Conservation (phyloP, 2,329 filamentous ascomycete genomes). For the Colletotrichum kahawae region DNA sequence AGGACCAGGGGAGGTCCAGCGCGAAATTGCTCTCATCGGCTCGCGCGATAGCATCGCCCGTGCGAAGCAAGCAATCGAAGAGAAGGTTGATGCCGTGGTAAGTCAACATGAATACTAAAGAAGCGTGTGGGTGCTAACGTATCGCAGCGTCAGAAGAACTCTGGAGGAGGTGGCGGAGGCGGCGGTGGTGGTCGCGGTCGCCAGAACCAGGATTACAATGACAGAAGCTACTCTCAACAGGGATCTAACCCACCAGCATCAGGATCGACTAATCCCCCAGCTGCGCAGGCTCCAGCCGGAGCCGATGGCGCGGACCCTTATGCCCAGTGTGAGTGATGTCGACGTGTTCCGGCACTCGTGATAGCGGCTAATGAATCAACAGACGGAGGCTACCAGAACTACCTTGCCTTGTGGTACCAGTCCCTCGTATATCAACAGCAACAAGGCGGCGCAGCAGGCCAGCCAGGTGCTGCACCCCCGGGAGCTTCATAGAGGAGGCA, state of each 20-base stretch:
- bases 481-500: slow-evolving; percentile 13
- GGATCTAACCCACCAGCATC: slow-evolving; percentile 38
- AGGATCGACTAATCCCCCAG: slow-evolving; percentile 44
- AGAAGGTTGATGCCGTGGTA: slow-evolving; percentile 91
- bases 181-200: slow-evolving; percentile 45
- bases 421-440: slow-evolving; percentile 57
- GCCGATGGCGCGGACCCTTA: slow-evolving; percentile 70
- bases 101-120: slow-evolving; percentile 37
- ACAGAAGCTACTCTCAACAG: slow-evolving; percentile 58
- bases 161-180: slow-evolving; percentile 48
- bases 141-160: slow-evolving; percentile 58
- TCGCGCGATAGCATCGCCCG: slow-evolving; percentile 76
- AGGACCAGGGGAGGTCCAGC: slow-evolving; percentile 77
- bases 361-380: slow-evolving; percentile 27
- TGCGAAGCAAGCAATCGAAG: slow-evolving; percentile 85
- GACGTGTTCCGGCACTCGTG: not conserved
- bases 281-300: slow-evolving; percentile 47
- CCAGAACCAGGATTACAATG: slow-evolving; percentile 58
- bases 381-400: slow-evolving; percentile 84
- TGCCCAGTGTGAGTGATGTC: slow-evolving; percentile 67
- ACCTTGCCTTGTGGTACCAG: slow-evolving; percentile 82
- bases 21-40: slow-evolving; percentile 87
- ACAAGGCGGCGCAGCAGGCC: slow-evolving; percentile 34
- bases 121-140: slow-evolving; percentile 30
- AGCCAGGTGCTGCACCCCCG: slow-evolving; percentile 24